Conservation (phyloP, 2,329 filamentous ascomycete genomes). For the Lachnellula occidentalis region DNA sequence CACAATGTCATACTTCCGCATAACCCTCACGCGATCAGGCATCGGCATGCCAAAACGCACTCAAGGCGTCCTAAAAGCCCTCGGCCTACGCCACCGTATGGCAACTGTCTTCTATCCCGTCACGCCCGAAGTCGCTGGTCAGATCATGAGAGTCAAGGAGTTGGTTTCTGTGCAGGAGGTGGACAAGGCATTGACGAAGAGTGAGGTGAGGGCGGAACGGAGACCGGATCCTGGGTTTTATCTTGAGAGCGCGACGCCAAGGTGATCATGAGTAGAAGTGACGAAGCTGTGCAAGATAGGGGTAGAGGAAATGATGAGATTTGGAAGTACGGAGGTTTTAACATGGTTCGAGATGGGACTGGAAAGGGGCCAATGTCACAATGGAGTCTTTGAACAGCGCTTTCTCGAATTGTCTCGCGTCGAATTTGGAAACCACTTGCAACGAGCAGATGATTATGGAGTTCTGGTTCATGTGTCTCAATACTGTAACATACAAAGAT, state of each 20-base stretch:
- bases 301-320: neutral
- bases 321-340: neutral
- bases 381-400: neutral
- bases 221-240: constrained; percentile 65
- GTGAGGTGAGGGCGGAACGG: constrained; percentile 55
- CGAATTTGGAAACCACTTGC: neutral
- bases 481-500: neutral
- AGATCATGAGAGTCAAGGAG: constrained; percentile 73
- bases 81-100: constrained; percentile 68
- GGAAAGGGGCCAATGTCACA: neutral
- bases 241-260: constrained; percentile 45
- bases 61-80: constrained; percentile 61
- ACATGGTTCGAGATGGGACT: neutral
- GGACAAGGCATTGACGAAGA: constrained; percentile 50
- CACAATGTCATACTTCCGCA: constrained; percentile 61
- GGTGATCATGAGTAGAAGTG: constrained; percentile 11
- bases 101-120: constrained; percentile 69
- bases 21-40: constrained; percentile 66
- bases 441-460: neutral
- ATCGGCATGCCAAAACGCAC: constrained; percentile 64
- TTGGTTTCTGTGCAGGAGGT: constrained; percentile 64
- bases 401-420: neutral
- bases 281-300: neutral
- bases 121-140: constrained; percentile 59
- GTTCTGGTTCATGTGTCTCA: neutral